These are phyloP conservation scores for Naegleria gruberi DNA, from an alignment of 208 protist genomes.

Conservation along the genomic window DNA sequence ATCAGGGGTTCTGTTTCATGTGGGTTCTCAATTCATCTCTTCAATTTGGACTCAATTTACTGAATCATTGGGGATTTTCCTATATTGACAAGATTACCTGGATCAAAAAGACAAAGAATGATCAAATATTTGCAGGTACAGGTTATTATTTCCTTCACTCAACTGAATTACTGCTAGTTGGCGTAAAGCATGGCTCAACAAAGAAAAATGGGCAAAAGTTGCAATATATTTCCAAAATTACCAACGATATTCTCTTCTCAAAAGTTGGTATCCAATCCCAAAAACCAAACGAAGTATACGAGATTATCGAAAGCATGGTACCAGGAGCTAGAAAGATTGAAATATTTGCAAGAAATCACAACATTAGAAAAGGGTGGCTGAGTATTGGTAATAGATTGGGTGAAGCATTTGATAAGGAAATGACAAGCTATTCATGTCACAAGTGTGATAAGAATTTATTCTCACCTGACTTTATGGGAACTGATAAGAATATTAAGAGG, in stretches of 20 bases:
- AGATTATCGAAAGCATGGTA: conserved; percentile 40
- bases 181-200: conserved; percentile 27
- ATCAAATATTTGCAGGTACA: conserved; percentile 15
- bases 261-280: conserved; percentile 33
- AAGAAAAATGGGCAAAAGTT: conserved; percentile 25
- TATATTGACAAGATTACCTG: conserved; percentile 37
- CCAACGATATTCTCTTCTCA: conserved; percentile 39
- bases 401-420: conserved; percentile 1
- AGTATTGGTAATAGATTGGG: conserved; percentile 43
- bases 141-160: conserved; percentile 45
- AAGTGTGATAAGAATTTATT: neutral
- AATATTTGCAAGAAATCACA: conserved; percentile 44
- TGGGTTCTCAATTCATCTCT: conserved; percentile 42
- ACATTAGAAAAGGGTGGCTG: conserved; percentile 40
- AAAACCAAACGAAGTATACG: conserved; percentile 43
- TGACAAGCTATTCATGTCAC: neutral
- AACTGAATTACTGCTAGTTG: conserved; percentile 40
- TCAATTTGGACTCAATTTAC: conserved; percentile 35
- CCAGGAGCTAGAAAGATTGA: conserved; percentile 42
- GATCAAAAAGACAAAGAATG: conserved; percentile 34
- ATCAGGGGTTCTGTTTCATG: conserved; percentile 39
- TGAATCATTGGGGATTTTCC: conserved; percentile 44
- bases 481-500: neutral
- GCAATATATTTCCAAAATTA: conserved; percentile 36
- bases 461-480: neutral